Evolutionary conservation across 2,329 filamentous ascomycete species (phyloP), one percentile per base, ranked within the genome.

Genomic region (Penicillium sp.): DNA sequence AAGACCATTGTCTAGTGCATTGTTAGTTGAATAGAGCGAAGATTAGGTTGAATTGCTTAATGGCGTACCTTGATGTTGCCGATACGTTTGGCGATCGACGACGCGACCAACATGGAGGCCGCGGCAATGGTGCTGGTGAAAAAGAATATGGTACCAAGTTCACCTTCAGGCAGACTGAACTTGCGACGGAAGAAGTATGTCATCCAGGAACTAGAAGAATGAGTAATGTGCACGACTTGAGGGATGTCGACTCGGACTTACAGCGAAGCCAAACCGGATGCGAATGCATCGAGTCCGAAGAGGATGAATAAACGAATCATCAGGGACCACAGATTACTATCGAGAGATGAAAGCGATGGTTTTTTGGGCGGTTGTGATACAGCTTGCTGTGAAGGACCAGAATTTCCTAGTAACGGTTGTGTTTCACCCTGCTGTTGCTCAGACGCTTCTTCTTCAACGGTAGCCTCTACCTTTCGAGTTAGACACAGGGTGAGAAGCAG

Each of bases 281-380:
- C 88, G 52, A 91, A 82, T 0, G 85, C 83, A 68, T 92, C 89
- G 5, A 91, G 65, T 1, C 81, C 81, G 62, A 91, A 88, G 1
- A 93, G 75, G 7, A 88, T 71, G 65, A 86, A 88, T 0, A 93
- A 77, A 46, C 85, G 63, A 19, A 71, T 59, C 16, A 74, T 60
- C n/a, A 74, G 51, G 3, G 67, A 67, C 34, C 67, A 60, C 6
- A 74, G 48, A 18, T 82, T 75, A 2, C 70, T 72, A 5, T 83
- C 85, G 18, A 91, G 84, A 2, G 81, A 74, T 0, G 84, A 81
- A 26, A 88, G 68, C n/a, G 84, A 67, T 3, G 68, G 59, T 49
- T 68, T 72, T 53, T 64, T 71, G 34, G 60, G 65, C 37, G n/a
- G 18, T n/a, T 56, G 58, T n/a, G 61, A 52, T 31, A 59, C 49